These are phyloP conservation scores for Coccomyxa subellipsoidea DNA, from an alignment of 163 green algal genomes.

Conservation along the genomic window DNA sequence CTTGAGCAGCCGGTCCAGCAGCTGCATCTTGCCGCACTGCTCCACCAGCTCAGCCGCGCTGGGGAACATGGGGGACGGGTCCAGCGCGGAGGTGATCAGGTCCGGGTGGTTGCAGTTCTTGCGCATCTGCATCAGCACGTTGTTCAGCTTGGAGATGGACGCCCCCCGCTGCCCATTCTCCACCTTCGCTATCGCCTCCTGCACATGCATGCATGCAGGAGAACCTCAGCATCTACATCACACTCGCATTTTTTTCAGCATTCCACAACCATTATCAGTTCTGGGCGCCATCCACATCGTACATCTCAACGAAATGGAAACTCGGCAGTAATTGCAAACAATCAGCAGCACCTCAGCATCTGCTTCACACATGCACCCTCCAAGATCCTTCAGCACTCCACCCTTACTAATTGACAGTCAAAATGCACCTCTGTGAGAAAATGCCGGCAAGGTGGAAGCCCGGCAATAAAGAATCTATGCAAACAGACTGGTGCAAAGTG, in stretches of 20 bases:
- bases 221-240: neutral
- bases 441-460: neutral
- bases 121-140: slow-evolving; percentile 97
- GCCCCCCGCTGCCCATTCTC: slow-evolving; percentile 15
- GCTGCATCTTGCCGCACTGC: slow-evolving; percentile 88
- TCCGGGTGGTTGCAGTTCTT: slow-evolving; percentile 99
- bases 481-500: neutral
- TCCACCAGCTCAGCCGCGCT: slow-evolving; percentile 34
- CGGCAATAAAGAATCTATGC: neutral
- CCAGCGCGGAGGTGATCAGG: slow-evolving; percentile 77
- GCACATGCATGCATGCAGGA: slow-evolving; percentile 24
- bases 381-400: no score
- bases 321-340: neutral
- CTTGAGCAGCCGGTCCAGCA: slow-evolving; percentile 86
- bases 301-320: neutral
- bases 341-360: slow-evolving; percentile 3
- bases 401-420: no score
- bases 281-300: neutral
- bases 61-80: slow-evolving; percentile 46
- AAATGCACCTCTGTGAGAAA: no score
- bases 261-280: no score
- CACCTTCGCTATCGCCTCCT: slow-evolving; percentile 43
- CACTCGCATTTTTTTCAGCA: neutral
- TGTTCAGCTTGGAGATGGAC: slow-evolving; percentile 76
- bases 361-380: neutral